phyloP scores from a whole-genome alignment of 768 basidiomycete genomes.

The Phylloporus sp. region DNA sequence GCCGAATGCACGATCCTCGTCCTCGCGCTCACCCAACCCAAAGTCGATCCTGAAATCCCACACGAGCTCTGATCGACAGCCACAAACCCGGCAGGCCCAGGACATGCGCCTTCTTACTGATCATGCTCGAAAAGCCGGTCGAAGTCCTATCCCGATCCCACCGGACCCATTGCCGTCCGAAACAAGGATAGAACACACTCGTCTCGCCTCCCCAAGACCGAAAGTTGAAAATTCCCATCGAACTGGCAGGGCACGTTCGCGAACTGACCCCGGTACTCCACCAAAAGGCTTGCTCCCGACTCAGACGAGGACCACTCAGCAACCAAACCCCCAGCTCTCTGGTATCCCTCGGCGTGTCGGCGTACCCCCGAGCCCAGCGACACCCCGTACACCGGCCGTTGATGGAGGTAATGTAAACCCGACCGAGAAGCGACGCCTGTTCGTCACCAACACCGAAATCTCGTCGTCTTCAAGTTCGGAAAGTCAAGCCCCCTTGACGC shows the following conservation, averaged over 20 bases:
- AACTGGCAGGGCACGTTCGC: constrained; percentile 25
- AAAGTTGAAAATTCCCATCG: constrained; percentile 14
- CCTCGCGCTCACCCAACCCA: constrained; percentile 25
- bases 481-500: constrained; percentile 24
- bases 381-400: constrained; percentile 8
- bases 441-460: constrained; percentile 42
- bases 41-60: constrained; percentile 31
- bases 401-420: constrained; percentile 33
- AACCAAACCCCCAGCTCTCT: constrained; percentile 12
- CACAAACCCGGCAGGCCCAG: constrained; percentile 9
- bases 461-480: constrained; percentile 41
- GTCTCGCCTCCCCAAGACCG: constrained; percentile 4
- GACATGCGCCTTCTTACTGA: constrained; percentile 3
- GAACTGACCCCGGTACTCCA: constrained; percentile 25
- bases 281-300: constrained; percentile 9
- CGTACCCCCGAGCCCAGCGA: constrained; percentile 13
- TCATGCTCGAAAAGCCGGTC: constrained; percentile 10
- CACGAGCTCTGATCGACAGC: constrained; percentile 15
- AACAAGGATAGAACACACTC: constrained; percentile 5
- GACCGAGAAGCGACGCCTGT: constrained; percentile 36
- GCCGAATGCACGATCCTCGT: constrained; percentile 7
- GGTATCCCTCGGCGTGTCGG: constrained; percentile 26
- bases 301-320: constrained; percentile 6
- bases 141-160: constrained; percentile 8
- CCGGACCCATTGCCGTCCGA: constrained; percentile 5